Conservation (phyloP, 495 filamentous ascomycete genomes). For the Penicillium cosmopolitanum region DNA sequence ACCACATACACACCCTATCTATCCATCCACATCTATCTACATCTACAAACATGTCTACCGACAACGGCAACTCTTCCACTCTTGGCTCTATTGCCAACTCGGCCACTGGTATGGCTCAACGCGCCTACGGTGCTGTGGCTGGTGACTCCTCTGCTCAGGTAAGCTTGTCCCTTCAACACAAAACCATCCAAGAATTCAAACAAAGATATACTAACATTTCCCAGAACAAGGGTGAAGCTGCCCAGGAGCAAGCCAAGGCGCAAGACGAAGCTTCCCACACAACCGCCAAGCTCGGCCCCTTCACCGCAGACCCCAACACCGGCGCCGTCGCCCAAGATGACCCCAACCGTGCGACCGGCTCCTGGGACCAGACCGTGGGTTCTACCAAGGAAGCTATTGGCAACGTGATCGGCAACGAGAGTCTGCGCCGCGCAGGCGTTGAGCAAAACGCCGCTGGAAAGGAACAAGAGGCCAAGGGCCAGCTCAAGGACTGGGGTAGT, state of each 20-base stretch:
- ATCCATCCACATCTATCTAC: conserved; percentile 10
- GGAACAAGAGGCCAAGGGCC: conserved; percentile 80
- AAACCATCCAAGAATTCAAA: not conserved
- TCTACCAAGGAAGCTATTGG: conserved; percentile 83
- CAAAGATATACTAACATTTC: conserved; percentile 17
- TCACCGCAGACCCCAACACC: conserved; percentile 63
- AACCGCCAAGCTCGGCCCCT: conserved; percentile 68
- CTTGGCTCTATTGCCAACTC: conserved; percentile 80
- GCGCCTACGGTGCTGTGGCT: conserved; percentile 70
- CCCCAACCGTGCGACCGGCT: conserved; percentile 68
- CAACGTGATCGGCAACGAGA: conserved; percentile 72
- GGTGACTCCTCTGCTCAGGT: conserved; percentile 73
- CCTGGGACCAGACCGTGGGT: conserved; percentile 86
- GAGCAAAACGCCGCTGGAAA: conserved; percentile 82
- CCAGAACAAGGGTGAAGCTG: conserved; percentile 55
- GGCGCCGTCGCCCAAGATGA: conserved; percentile 76
- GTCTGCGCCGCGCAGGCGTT: conserved; percentile 70
- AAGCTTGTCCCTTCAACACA: not conserved
- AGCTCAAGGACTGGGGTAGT: conserved; percentile 73
- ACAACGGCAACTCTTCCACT: conserved; percentile 65
- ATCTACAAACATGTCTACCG: conserved; percentile 58
- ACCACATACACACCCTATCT: conserved; percentile 1
- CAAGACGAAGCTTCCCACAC: conserved; percentile 69
- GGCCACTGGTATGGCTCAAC: conserved; percentile 75
- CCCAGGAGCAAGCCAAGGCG: conserved; percentile 61